These are phyloP conservation scores for Penicillium steckii DNA, from an alignment of 495 filamentous ascomycete species.

Conservation along the genomic window DNA sequence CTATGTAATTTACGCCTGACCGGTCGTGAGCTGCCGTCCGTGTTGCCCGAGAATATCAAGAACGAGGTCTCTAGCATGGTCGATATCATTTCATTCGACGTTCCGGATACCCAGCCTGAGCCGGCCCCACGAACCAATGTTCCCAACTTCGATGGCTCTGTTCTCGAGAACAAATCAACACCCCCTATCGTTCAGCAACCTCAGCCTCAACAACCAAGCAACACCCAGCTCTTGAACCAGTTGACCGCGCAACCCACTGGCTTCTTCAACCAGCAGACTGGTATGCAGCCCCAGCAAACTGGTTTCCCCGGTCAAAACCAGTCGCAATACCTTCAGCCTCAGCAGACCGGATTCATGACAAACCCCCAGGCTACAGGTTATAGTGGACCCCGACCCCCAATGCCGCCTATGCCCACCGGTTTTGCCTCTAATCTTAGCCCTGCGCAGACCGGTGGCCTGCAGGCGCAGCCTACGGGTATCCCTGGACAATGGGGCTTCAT, in stretches of 20 bases:
- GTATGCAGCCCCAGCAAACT: constrained; percentile 52
- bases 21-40: constrained; percentile 73
- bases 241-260: constrained; percentile 70
- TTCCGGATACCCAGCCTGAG: constrained; percentile 69
- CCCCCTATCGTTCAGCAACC: constrained; percentile 82
- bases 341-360: constrained; percentile 49
- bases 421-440: constrained; percentile 68
- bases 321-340: constrained; percentile 41
- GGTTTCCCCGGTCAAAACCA: constrained; percentile 43
- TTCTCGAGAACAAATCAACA: constrained; percentile 60
- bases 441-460: constrained; percentile 57
- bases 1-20: constrained; percentile 92
- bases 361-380: constrained; percentile 63
- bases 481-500: constrained; percentile 98
- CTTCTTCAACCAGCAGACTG: constrained; percentile 57
- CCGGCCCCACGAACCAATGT: constrained; percentile 61
- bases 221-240: constrained; percentile 72
- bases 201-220: constrained; percentile 74
- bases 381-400: constrained; percentile 77
- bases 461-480: constrained; percentile 91
- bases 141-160: constrained; percentile 71
- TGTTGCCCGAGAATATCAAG: constrained; percentile 78
- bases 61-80: constrained; percentile 99
- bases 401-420: constrained; percentile 93
- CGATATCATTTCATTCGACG: constrained; percentile 95